phyloP scores from a whole-genome alignment of 176 grass and related monocot genomes.

The Bonia amplexicaulis region DNA sequence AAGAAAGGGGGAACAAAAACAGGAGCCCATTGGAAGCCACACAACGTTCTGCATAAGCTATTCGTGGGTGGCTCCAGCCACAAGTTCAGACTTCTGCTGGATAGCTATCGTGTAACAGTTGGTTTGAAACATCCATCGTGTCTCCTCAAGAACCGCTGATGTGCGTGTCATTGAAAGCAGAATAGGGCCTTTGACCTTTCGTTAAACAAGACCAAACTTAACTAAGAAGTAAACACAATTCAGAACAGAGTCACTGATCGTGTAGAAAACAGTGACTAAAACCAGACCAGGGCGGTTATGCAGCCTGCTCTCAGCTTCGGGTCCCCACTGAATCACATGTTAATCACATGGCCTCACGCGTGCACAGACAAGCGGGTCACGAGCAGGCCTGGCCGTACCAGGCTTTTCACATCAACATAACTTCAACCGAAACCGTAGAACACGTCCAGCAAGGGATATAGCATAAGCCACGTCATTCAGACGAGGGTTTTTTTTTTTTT shows the following conservation, averaged over 20 bases:
- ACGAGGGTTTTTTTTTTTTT: too few relatives aligned
- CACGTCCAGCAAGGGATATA: too few relatives aligned
- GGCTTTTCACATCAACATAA: not conserved
- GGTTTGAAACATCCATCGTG: not conserved
- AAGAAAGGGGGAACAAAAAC: too few relatives aligned
- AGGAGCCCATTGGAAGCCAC: too few relatives aligned
- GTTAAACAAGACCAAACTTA: not conserved
- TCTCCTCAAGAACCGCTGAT: not conserved
- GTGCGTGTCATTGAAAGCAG: not conserved
- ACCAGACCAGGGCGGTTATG: not conserved
- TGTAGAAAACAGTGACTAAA: not conserved
- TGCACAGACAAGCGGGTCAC: too few relatives aligned
- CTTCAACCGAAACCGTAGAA: not conserved
- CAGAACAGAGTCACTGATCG: not conserved
- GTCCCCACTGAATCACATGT: not conserved
- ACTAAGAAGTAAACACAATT: too few relatives aligned
- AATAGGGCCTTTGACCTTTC: not conserved
- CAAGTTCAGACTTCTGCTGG: not conserved
- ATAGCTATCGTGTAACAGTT: not conserved
- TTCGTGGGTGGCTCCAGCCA: not conserved
- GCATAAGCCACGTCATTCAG: too few relatives aligned
- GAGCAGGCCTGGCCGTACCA: not conserved
- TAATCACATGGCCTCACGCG: too few relatives aligned
- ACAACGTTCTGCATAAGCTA: not conserved
- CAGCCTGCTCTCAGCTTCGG: not conserved